Evolutionary conservation across 768 basidiomycete species (phyloP).

Genomic region (Russula brevipes): DNA sequence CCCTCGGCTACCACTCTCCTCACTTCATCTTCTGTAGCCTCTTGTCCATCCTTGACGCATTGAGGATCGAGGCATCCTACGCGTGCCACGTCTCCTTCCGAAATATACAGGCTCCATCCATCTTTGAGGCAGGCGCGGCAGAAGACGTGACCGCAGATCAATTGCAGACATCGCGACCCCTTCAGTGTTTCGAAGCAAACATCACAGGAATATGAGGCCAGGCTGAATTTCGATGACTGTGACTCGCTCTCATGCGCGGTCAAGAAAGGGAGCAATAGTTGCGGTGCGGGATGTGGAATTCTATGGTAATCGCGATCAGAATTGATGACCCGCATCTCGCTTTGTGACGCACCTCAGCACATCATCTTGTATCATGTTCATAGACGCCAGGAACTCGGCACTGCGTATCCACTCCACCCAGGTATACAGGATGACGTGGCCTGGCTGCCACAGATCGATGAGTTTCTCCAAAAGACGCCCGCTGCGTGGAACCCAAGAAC

Average conservation of each 20-base stretch:
- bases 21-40: constrained; percentile 68
- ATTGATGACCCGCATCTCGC: not conserved
- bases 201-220: constrained; percentile 62
- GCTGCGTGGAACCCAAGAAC: constrained; percentile 52
- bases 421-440: constrained; percentile 56
- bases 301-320: constrained; percentile 35
- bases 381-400: constrained; percentile 53
- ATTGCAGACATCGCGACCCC: constrained; percentile 66
- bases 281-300: constrained; percentile 54
- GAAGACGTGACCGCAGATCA: constrained; percentile 75
- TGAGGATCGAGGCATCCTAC: constrained; percentile 79
- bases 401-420: constrained; percentile 71
- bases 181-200: constrained; percentile 73
- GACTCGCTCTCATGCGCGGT: constrained; percentile 44
- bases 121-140: constrained; percentile 75
- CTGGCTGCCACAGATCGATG: constrained; percentile 54
- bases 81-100: constrained; percentile 66
- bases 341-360: constrained; percentile 5
- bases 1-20: constrained; percentile 61
- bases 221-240: constrained; percentile 51
- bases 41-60: constrained; percentile 63
- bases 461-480: constrained; percentile 39
- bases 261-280: constrained; percentile 45
- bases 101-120: constrained; percentile 79
- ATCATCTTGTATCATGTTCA: constrained; percentile 35